Evolutionary conservation across 805 yeast species (phyloP), one percentile per base, ranked within the genome.

Genomic region (Candida montana): DNA sequence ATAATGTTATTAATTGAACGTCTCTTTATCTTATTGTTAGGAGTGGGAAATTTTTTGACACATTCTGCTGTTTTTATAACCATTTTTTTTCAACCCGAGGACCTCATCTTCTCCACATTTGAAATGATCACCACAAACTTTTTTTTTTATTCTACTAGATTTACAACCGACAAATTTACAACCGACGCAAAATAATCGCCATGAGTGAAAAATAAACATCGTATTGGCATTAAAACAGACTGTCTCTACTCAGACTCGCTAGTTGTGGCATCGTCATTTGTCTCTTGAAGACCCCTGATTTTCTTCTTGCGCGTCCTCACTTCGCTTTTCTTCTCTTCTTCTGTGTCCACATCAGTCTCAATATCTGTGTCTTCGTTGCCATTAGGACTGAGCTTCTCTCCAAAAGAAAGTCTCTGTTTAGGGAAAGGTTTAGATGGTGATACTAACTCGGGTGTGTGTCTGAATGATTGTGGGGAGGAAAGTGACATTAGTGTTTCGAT

Each of bases 401-500:
- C 58, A 47, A 55, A 56, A 2, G 53, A 46, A 8, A 56, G 39
- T 26, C 44, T 42, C 32, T 52, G 54, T 39, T 46, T 43, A 5
- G 60, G 60, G 16, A 49, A 31, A 1, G 40, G 13, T 7, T 8
- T 28, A 7, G 27, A 13, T 5, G 39, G 39, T 36, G 39, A 36
- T n/a, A 26, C 20, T 11, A 27, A 26, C 4, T 40, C 47, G 6
- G 23, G 5, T 20, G 32, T 28, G 6, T 39, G 39, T 16, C 47
- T 47, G 24, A 47, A 49, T 26, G 47, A 26, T 20, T 44, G 39
- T 5, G 69, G 68, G 1, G 68, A 63, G 7, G 71, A 57, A 18
- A 67, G 49, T 1, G 71, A 64, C 70, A 67, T 67, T 16, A 67
- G 47, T 4, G 69, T 66, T 34, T 65, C 68, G 3, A 67, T 59